Conservation (phyloP, 495 filamentous ascomycete genomes). For the Penicillium tannophilum region DNA sequence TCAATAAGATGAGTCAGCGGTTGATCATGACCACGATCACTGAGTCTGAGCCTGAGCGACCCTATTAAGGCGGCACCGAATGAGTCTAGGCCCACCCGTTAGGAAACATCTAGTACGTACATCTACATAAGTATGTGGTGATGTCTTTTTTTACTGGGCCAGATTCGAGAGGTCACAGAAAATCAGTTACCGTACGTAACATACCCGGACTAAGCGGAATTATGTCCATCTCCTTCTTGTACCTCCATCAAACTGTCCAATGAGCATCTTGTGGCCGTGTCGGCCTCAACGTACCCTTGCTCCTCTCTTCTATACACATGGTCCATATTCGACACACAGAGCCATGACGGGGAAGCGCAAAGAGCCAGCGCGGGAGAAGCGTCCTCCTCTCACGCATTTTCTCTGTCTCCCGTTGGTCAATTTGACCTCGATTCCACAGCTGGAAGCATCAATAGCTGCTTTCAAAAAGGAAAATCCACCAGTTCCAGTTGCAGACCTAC, state of each 20-base stretch:
- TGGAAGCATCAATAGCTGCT: slow-evolving; percentile 57
- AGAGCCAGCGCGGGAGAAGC: slow-evolving; percentile 24
- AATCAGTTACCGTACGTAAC: no score
- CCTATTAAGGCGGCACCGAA: no score
- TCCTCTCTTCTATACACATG: not conserved
- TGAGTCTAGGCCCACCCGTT: no score
- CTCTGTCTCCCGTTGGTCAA: slow-evolving; percentile 81
- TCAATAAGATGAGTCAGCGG: no score
- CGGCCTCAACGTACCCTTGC: not conserved
- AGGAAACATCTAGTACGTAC: no score
- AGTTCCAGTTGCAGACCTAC: slow-evolving; percentile 3
- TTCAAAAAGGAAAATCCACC: slow-evolving; percentile 61
- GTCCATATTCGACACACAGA: slow-evolving; percentile 4
- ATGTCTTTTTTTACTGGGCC: no score
- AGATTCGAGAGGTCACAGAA: no score
- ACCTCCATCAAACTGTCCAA: not conserved
- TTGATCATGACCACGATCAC: no score
- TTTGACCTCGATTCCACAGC: slow-evolving; percentile 58
- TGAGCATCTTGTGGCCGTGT: not conserved
- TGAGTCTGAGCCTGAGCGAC: no score
- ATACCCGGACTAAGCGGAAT: no score
- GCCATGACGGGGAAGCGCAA: slow-evolving; percentile 21
- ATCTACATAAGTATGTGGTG: no score
- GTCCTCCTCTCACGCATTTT: slow-evolving; percentile 74
- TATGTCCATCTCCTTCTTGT: not conserved